Percentiles rank a stretch among this genome's conserved stretches.
phyloP scores from a whole-genome alignment of 129 eudicot species.

The Flaveria bidentis region DNA sequence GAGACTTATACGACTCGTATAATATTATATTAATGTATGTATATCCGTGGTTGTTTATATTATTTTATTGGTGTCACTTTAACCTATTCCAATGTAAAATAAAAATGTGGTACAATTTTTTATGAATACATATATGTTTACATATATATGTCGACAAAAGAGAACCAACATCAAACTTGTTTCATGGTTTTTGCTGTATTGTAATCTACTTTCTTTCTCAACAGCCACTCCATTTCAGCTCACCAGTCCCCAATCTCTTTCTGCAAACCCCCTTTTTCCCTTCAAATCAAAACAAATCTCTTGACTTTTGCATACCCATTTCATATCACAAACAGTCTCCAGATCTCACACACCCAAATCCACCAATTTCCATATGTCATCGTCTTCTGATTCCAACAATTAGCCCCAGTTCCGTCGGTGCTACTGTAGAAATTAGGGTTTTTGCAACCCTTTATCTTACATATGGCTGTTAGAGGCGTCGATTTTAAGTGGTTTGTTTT shows the following conservation, averaged over 20 bases:
- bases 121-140: neutral
- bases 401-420: neutral
- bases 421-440: constrained; percentile 33
- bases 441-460: constrained; percentile 2
- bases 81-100: neutral
- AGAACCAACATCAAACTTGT: neutral
- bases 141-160: neutral
- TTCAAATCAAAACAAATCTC: constrained; percentile 22
- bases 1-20: too few species aligned
- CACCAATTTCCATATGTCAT: too few species aligned
- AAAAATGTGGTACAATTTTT: neutral
- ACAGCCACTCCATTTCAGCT: constrained; percentile 16
- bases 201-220: constrained; percentile 16
- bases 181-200: neutral
- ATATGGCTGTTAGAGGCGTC: constrained; percentile 68
- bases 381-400: neutral
- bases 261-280: neutral
- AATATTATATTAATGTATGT: too few species aligned
- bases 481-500: constrained; percentile 71
- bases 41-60: too few species aligned
- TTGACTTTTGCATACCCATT: constrained; percentile 1
- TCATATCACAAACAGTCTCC: neutral
- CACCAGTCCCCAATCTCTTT: constrained; percentile 4
- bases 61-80: too few species aligned
- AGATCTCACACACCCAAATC: constrained; percentile 4